Evolutionary conservation across 768 basidiomycete genomes (phyloP).

Genomic region (Kwoniella sp.): DNA sequence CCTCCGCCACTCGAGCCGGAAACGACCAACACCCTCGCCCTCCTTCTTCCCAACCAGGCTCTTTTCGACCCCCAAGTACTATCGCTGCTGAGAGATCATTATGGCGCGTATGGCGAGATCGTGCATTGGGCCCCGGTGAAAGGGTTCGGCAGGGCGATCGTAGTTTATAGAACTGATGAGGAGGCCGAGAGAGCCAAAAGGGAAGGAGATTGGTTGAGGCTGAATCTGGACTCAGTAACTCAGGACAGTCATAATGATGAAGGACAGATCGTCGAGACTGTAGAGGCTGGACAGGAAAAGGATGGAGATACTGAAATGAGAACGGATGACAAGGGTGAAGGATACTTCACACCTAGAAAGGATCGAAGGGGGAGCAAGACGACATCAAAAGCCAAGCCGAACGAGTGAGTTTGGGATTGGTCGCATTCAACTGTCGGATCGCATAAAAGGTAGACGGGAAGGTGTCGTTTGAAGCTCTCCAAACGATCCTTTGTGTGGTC

Average conservation of each 20-base stretch:
- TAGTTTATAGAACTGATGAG: constrained; percentile 66
- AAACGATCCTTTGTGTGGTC: too few relatives aligned
- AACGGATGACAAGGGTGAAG: constrained; percentile 35
- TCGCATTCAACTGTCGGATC: too few relatives aligned
- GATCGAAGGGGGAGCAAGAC: constrained; percentile 55
- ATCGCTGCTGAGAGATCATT: constrained; percentile 69
- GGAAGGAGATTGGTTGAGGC: constrained; percentile 60
- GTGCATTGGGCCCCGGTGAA: constrained; percentile 86
- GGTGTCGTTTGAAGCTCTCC: too few relatives aligned
- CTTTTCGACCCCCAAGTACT: constrained; percentile 77
- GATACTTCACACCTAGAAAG: constrained; percentile 45
- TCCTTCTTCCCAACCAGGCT: constrained; percentile 72
- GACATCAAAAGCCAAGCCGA: constrained; percentile 58
- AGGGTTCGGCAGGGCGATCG: constrained; percentile 76
- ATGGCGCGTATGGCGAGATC: constrained; percentile 75
- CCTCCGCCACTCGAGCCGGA: constrained; percentile 21
- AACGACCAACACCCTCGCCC: constrained; percentile 78
- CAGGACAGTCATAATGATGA: constrained; percentile 14
- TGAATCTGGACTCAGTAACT: constrained; percentile 37
- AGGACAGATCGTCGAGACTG: neutral
- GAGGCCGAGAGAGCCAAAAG: constrained; percentile 63
- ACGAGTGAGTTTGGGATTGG: constrained; percentile 23
- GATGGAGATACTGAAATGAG: neutral
- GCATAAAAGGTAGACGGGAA: too few relatives aligned
- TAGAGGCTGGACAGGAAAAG: neutral